These are phyloP conservation scores for Mrakia gelida DNA, from an alignment of 768 basidiomycete genomes.

Conservation along the genomic window DNA sequence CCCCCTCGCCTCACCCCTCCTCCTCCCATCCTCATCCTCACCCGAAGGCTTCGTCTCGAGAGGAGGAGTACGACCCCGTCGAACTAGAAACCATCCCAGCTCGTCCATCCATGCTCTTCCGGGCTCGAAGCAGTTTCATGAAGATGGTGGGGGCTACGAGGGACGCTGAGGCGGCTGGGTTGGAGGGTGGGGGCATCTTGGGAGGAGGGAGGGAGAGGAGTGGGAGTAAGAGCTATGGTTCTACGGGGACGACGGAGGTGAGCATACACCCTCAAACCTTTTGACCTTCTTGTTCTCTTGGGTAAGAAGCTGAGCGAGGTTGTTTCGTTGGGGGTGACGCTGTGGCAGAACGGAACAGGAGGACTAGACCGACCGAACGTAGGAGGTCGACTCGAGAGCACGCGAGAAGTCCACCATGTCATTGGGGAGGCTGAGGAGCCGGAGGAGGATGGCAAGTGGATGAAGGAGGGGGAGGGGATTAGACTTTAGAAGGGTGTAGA, in stretches of 20 bases:
- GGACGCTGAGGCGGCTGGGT: not conserved
- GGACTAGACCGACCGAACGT: not conserved
- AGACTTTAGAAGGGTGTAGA: not conserved
- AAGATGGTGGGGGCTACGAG: not conserved
- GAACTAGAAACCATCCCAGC: not conserved
- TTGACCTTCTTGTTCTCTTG: too few species aligned
- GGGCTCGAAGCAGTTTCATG: not conserved
- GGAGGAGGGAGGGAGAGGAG: conserved; percentile 8
- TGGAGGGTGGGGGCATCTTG: not conserved
- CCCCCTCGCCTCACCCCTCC: not conserved
- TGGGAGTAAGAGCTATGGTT: not conserved
- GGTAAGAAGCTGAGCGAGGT: not conserved
- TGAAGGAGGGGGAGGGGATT: not conserved
- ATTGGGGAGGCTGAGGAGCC: not conserved
- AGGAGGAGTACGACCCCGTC: not conserved
- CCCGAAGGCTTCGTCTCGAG: not conserved
- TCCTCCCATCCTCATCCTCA: not conserved
- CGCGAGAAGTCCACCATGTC: not conserved
- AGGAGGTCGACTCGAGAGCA: not conserved
- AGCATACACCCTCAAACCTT: not conserved
- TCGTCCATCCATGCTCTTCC: not conserved
- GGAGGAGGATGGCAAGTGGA: not conserved
- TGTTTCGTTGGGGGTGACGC: too few species aligned
- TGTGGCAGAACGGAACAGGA: not conserved
- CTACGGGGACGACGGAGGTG: not conserved